Base-by-base conservation (phyloP, 1,139 yeast species). In the Yamadazyma jaroonii region DNA sequence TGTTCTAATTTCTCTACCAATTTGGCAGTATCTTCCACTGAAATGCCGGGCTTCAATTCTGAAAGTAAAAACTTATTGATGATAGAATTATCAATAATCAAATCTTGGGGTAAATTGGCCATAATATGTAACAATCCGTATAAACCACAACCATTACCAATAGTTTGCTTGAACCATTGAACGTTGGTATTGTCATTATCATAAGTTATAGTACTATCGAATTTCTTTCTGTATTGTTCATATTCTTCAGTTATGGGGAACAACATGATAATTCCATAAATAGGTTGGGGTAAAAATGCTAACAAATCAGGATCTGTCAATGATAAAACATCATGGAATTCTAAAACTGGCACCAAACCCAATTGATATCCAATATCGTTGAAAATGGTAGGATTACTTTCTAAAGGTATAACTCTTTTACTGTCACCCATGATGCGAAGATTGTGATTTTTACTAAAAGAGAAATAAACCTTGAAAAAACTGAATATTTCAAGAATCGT, bases 91-190 rank as follows among this genome's bases (percentile, higher is more conserved):
- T 53, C 54, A 41, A 57, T 74, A 44, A 59, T 69, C 42, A 60
- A 59, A 25, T 73, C 79, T 2, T 53, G 47, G 2, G 80, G 77
- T 37, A 84, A 64, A 55, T 92, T 92, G 22, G 81, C 62, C 28
- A 88, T 61, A 0, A 86, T 70, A 53, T 92, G 97, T 23, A 92
- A 62, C 34, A 92, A 62, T 0, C 96, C 98, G 61, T 85, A 88
- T 33, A 94, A 74, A 4, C 98, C 98, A 63, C 98, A 92, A 0
- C 96, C 95, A 57, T 92, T 92, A 43, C 79, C 79, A 27, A 92
- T 80, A 1, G 92, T 81, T 53, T 92, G 98, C 45, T 78, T 79
- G 52, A 79, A 81, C 97, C 97, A 90, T 26, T 35, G 34, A 24
- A 48, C 32, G 14, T 35, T 23, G 2, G 25, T n/a, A 8, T 28